A percentile compares a stretch with the other conserved stretches of the same genome.
These are phyloP conservation scores for Saccharomycopsis sp. DNA, from an alignment of 805 yeast genomes.

Conservation along the genomic window DNA sequence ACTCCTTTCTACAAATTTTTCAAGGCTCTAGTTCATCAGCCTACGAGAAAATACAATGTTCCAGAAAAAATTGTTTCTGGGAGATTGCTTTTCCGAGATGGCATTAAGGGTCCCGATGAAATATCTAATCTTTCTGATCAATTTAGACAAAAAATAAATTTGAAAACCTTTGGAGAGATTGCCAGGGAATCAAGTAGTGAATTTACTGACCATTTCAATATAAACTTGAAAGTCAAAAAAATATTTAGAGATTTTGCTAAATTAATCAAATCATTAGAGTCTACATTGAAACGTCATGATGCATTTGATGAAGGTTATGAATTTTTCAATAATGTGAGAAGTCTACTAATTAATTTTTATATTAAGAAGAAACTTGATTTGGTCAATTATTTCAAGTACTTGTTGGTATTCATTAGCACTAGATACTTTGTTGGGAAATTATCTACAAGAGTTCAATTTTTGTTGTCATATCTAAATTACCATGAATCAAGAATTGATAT, in stretches of 20 bases:
- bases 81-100: too few species aligned
- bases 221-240: slow-evolving; percentile 2
- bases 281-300: not conserved
- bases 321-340: not conserved
- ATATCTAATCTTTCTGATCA: not conserved
- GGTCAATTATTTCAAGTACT: not conserved
- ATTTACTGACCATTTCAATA: too few species aligned
- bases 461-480: not conserved
- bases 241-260: slow-evolving; percentile 1
- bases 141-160: not conserved
- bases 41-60: too few species aligned
- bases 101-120: too few species aligned
- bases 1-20: too few species aligned
- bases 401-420: not conserved
- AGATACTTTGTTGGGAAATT: not conserved
- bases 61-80: not conserved
- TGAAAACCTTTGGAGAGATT: not conserved
- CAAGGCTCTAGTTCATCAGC: too few species aligned
- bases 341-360: not conserved
- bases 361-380: not conserved
- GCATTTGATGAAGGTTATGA: not conserved
- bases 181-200: not conserved
- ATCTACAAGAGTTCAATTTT: not conserved
- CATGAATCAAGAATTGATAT: not conserved
- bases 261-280: not conserved